Evolutionary conservation across 2,329 filamentous ascomycete genomes (phyloP).

Genomic region (Aureobasidium pullulans): DNA sequence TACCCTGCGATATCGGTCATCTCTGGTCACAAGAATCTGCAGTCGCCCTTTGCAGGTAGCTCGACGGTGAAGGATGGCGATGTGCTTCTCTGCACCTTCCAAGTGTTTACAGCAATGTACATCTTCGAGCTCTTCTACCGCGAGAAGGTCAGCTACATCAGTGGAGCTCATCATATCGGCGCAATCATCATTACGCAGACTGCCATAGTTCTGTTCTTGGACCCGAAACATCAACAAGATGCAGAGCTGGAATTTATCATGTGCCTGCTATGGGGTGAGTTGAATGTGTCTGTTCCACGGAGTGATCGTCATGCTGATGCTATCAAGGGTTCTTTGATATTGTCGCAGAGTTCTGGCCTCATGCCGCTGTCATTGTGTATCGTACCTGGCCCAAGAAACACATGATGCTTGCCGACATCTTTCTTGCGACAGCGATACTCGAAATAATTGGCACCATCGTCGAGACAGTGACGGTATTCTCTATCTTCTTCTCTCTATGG

Average conservation of each 20-base stretch:
- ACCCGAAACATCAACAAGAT: slow-evolving; percentile 23
- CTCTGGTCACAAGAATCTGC: slow-evolving; percentile 20
- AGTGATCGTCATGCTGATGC: not conserved
- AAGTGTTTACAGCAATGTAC: slow-evolving; percentile 41
- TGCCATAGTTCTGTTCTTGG: slow-evolving; percentile 34
- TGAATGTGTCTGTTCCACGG: too few relatives aligned
- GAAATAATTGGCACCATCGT: slow-evolving; percentile 33
- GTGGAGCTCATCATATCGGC: slow-evolving; percentile 36
- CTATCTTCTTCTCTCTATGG: slow-evolving; percentile 38
- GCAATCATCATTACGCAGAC: slow-evolving; percentile 36
- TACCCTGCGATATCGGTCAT: slow-evolving; percentile 38
- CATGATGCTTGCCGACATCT: slow-evolving; percentile 33
- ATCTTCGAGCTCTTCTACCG: slow-evolving; percentile 40
- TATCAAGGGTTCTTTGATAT: slow-evolving; percentile 39
- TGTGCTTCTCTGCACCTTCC: slow-evolving; percentile 32
- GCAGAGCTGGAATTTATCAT: slow-evolving; percentile 32
- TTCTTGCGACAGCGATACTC: slow-evolving; percentile 30
- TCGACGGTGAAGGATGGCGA: slow-evolving; percentile 35
- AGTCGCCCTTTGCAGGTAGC: not conserved
- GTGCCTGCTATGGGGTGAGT: slow-evolving; percentile 34
- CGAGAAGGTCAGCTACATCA: slow-evolving; percentile 34
- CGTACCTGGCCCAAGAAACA: slow-evolving; percentile 34
- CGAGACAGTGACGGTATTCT: slow-evolving; percentile 40
- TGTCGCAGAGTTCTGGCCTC: slow-evolving; percentile 40
- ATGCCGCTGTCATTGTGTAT: slow-evolving; percentile 40